Conservation (phyloP, 306 rosid species). For the Fragaria iinumae region DNA sequence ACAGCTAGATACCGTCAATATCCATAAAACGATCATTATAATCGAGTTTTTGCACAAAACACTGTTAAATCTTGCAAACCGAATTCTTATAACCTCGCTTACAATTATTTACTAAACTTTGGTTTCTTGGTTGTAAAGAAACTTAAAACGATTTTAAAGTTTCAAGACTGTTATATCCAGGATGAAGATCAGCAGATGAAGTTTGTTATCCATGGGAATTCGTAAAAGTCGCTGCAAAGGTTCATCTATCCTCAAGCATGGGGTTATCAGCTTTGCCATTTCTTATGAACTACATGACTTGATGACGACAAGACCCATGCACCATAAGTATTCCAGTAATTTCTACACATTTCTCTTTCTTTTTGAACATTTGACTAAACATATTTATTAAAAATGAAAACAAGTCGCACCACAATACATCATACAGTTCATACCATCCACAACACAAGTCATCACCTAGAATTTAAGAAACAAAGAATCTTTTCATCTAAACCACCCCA, state of each 20-base stretch:
- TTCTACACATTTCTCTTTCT: neutral
- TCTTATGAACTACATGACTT: neutral
- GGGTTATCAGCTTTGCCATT: constrained; percentile 7
- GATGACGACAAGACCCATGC: neutral
- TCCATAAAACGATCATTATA: neutral
- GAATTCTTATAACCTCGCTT: neutral
- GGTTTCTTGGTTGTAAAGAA: neutral
- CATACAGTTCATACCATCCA: neutral
- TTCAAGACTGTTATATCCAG: neutral
- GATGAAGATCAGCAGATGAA: neutral
- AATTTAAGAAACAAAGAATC: neutral
- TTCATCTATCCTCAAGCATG: constrained; percentile 6
- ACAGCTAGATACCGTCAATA: neutral
- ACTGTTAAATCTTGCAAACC: neutral
- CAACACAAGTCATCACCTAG: neutral
- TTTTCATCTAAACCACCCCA: neutral
- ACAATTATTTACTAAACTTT: neutral
- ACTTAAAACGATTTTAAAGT: neutral
- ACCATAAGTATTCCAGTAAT: neutral
- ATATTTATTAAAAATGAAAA: neutral
- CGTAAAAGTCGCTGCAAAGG: neutral
- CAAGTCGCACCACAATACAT: neutral
- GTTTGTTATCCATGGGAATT: neutral
- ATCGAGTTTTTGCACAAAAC: neutral
- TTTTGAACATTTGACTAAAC: neutral